Conservation (phyloP, 805 yeast species). For the Wickerhamiella vanderwaltii region DNA sequence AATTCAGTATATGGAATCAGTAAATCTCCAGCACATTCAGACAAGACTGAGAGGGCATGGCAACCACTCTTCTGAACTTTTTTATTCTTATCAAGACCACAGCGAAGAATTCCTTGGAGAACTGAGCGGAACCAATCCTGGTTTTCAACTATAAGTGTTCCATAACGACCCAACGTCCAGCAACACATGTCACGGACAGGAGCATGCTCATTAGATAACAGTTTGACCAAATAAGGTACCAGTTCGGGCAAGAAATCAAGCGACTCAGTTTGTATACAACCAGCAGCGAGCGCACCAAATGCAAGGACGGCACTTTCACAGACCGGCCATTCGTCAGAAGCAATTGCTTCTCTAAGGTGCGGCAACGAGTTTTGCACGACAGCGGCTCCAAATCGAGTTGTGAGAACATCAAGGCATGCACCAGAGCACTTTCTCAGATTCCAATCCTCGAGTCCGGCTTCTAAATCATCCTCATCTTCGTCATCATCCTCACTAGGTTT, state of each 20-base stretch:
- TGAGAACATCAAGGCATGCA: conserved; percentile 75
- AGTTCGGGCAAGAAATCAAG: conserved; percentile 63
- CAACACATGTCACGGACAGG: conserved; percentile 87
- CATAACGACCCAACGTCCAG: conserved; percentile 86
- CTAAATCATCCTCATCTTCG: conserved; percentile 63
- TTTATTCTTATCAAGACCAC: conserved; percentile 72
- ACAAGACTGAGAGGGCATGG: conserved; percentile 69
- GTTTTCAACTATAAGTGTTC: conserved; percentile 61
- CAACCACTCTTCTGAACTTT: conserved; percentile 95
- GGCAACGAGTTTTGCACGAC: conserved; percentile 65
- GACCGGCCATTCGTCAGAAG: conserved; percentile 68
- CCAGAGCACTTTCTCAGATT: conserved; percentile 88
- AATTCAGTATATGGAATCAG: conserved; percentile 54
- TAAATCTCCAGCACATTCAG: conserved; percentile 59
- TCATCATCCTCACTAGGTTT: conserved; percentile 31
- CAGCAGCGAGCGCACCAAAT: conserved; percentile 87
- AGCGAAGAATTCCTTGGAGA: conserved; percentile 57
- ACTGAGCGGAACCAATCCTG: conserved; percentile 65
- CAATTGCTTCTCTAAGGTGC: conserved; percentile 54
- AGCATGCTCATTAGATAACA: conserved; percentile 62
- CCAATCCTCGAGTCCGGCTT: conserved; percentile 66
- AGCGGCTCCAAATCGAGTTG: conserved; percentile 52
- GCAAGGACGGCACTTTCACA: conserved; percentile 92
- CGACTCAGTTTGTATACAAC: conserved; percentile 57
- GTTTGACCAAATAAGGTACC: conserved; percentile 73